phyloP scores from a whole-genome alignment of 2,329 filamentous ascomycete genomes.

The Plenodomus biglobosus region DNA sequence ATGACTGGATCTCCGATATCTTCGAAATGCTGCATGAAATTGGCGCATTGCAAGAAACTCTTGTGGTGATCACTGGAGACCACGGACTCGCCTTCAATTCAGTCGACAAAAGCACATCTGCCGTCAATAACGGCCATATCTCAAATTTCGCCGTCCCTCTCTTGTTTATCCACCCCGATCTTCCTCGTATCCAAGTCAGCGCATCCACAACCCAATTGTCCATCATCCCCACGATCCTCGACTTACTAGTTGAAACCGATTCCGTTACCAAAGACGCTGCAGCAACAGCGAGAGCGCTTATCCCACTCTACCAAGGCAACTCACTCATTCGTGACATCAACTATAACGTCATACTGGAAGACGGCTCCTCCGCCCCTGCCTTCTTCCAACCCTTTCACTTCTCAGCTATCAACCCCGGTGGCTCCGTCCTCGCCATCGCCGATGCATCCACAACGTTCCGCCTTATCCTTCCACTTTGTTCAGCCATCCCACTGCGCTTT shows the following conservation, averaged over 20 bases:
- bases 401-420: slow-evolving; percentile 19
- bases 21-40: slow-evolving; percentile 20
- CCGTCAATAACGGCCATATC: slow-evolving; percentile 18
- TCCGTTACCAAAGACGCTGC: slow-evolving; percentile 9
- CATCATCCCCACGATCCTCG: slow-evolving; percentile 18
- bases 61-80: slow-evolving; percentile 19
- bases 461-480: slow-evolving; percentile 16
- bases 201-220: slow-evolving; percentile 19
- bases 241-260: slow-evolving; percentile 14
- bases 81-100: slow-evolving; percentile 18
- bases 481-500: slow-evolving; percentile 16
- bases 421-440: slow-evolving; percentile 17
- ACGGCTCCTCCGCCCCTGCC: slow-evolving; percentile 2
- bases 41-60: slow-evolving; percentile 15
- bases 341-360: slow-evolving; percentile 9
- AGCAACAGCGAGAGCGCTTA: slow-evolving; percentile 3
- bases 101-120: slow-evolving; percentile 17
- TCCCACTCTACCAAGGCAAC: slow-evolving; percentile 18
- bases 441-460: slow-evolving; percentile 16
- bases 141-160: slow-evolving; percentile 20
- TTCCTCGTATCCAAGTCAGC: slow-evolving; percentile 15
- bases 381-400: slow-evolving; percentile 22
- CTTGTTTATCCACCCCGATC: slow-evolving; percentile 16
- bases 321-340: slow-evolving; percentile 14
- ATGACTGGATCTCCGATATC: slow-evolving; percentile 18